A percentile compares a stretch with the other conserved stretches of the same genome.
Evolutionary conservation across 2,329 filamentous ascomycete genomes (phyloP).

Genomic region (Arachnopeziza araneosa): DNA sequence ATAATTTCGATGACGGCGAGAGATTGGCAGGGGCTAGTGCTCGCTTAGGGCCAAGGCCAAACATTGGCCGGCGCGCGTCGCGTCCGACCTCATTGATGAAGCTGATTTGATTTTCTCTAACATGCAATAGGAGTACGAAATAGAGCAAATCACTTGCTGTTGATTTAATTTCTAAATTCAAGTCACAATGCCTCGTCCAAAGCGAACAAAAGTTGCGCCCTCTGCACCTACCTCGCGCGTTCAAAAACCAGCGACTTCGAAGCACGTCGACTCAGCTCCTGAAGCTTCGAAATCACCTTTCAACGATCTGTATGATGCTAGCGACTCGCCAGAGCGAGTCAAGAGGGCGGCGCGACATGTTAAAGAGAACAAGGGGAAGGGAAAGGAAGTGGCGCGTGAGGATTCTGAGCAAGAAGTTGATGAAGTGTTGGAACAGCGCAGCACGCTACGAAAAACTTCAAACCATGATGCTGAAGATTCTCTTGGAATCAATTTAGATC

Average conservation of each 20-base stretch:
- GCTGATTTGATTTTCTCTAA: background rate
- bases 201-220: slow-evolving; percentile 30
- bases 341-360: slow-evolving; percentile 11
- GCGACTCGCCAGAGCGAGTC: slow-evolving; percentile 22
- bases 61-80: background rate
- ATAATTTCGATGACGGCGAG: background rate
- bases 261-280: slow-evolving; percentile 4
- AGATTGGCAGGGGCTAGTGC: background rate
- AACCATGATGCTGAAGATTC: slow-evolving; percentile 8
- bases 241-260: slow-evolving; percentile 5
- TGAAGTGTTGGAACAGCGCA: background rate
- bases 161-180: background rate
- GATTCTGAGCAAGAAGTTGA: background rate
- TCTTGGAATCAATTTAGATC: slow-evolving; percentile 14
- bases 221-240: slow-evolving; percentile 23
- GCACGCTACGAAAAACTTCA: background rate
- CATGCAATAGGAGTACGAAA: background rate
- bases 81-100: background rate
- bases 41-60: background rate
- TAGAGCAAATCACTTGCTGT: background rate
- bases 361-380: slow-evolving; percentile 17
- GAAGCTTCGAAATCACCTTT: slow-evolving; percentile 12
- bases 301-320: slow-evolving; percentile 29
- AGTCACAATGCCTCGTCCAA: slow-evolving; percentile 30
- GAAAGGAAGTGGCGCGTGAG: slow-evolving; percentile 9